Evolutionary conservation across 1,139 yeast genomes (phyloP).

Genomic region (Sugiyamaella pinicola): DNA sequence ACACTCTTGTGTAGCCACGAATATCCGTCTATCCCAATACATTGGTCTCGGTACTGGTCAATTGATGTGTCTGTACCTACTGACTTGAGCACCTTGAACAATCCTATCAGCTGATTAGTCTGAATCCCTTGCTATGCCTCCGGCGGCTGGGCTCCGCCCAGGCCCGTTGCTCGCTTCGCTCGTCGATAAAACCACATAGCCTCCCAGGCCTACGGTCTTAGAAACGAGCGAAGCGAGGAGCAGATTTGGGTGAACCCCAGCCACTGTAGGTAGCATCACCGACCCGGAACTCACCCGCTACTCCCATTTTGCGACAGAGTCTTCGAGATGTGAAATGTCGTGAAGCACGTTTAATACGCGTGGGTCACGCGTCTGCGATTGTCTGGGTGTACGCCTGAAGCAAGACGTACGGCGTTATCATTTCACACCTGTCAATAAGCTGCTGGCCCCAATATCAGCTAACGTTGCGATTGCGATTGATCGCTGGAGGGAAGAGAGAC

Average conservation of each 20-base stretch:
- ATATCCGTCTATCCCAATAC: conserved; percentile 90
- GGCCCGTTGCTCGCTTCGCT: too few relatives aligned
- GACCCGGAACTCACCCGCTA: conserved; percentile 25
- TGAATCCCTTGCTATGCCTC: too few relatives aligned
- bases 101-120: conserved; percentile 61
- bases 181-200: too few relatives aligned
- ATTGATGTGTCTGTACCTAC: conserved; percentile 65
- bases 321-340: neutral
- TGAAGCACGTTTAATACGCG: conserved; percentile 3
- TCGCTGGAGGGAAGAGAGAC: too few relatives aligned
- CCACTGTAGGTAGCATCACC: too few relatives aligned
- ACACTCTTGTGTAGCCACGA: conserved; percentile 95
- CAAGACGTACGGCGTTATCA: conserved; percentile 9
- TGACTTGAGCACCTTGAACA: conserved; percentile 71
- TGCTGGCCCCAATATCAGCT: neutral
- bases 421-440: conserved; percentile 8
- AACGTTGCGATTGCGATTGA: neutral
- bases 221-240: too few relatives aligned
- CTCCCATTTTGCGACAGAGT: conserved; percentile 28
- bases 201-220: too few relatives aligned
- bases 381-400: too few relatives aligned
- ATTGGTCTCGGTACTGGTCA: conserved; percentile 66
- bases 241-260: too few relatives aligned
- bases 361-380: conserved; percentile 1
- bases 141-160: too few relatives aligned